phyloP scores from a whole-genome alignment of 768 basidiomycete species.

The Psilocybe cubensis region DNA sequence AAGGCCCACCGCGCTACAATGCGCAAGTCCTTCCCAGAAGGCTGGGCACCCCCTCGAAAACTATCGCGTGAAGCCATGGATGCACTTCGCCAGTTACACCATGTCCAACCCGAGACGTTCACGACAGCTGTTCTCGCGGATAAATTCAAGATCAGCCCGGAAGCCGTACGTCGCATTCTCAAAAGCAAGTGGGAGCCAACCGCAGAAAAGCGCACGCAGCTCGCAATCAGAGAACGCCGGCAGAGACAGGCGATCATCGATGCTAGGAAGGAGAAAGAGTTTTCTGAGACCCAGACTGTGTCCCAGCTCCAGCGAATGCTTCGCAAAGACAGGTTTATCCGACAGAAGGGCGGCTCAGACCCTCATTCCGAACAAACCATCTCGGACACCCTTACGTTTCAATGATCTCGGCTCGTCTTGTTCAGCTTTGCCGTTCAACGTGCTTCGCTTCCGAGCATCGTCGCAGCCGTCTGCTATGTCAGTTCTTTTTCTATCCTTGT shows the following conservation, averaged over 20 bases:
- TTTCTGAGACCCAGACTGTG: slow-evolving; percentile 27
- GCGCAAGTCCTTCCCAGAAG: slow-evolving; percentile 58
- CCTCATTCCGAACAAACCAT: slow-evolving; percentile 13
- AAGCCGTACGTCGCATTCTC: slow-evolving; percentile 80
- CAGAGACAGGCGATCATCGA: slow-evolving; percentile 41
- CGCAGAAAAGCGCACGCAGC: slow-evolving; percentile 50
- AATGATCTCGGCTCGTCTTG: slow-evolving; percentile 24
- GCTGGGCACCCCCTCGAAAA: slow-evolving; percentile 82
- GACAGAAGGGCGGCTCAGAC: slow-evolving; percentile 14
- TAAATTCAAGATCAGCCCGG: slow-evolving; percentile 78
- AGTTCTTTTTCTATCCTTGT: not conserved
- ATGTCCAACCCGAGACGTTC: slow-evolving; percentile 64
- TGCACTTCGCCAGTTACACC: slow-evolving; percentile 69
- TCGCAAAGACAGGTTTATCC: slow-evolving; percentile 15
- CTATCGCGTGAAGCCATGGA: slow-evolving; percentile 86
- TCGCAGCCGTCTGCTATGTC: slow-evolving; percentile 19
- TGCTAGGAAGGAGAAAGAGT: slow-evolving; percentile 42
- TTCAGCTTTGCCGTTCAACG: not conserved
- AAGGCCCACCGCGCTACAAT: slow-evolving; percentile 53
- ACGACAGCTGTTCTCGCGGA: slow-evolving; percentile 71
- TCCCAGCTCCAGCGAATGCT: slow-evolving; percentile 18
- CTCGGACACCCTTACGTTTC: slow-evolving; percentile 46
- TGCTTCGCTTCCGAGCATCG: slow-evolving; percentile 20
- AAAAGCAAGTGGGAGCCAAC: slow-evolving; percentile 74
- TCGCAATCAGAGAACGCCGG: slow-evolving; percentile 55